Conservation (phyloP, 768 basidiomycete species). For the Lentinula sp. region DNA sequence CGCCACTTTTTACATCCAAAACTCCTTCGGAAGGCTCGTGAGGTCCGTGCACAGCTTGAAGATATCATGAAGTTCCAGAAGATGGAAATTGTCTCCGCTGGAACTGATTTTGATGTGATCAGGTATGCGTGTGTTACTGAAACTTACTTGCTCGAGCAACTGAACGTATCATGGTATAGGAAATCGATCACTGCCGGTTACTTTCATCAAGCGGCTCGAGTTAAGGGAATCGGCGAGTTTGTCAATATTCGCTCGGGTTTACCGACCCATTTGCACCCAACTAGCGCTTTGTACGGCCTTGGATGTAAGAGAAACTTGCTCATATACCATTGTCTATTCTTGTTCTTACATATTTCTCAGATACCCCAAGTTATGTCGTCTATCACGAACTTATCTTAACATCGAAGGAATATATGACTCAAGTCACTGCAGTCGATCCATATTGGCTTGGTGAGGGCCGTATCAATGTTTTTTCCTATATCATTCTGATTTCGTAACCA, state of each 20-base stretch:
- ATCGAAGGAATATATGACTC: slow-evolving; percentile 98
- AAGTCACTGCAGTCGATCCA: slow-evolving; percentile 96
- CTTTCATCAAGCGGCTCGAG: slow-evolving; percentile 97
- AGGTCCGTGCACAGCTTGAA: slow-evolving; percentile 92
- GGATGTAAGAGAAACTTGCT: slow-evolving; percentile 62
- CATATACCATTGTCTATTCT: slow-evolving; percentile 1
- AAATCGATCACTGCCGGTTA: slow-evolving; percentile 98
- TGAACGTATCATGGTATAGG: slow-evolving; percentile 29
- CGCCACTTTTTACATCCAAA: slow-evolving; percentile 97
- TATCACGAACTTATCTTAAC: slow-evolving; percentile 96
- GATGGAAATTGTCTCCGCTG: slow-evolving; percentile 86
- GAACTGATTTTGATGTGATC: slow-evolving; percentile 92
- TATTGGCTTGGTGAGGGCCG: slow-evolving; percentile 83
- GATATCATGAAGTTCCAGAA: slow-evolving; percentile 99
- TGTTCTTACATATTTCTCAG: slow-evolving; percentile 29
- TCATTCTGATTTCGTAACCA: slow-evolving; percentile 6
- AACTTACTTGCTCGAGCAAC: not conserved
- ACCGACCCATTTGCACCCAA: slow-evolving; percentile 94
- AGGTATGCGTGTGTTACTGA: slow-evolving; percentile 29
- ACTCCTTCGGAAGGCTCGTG: slow-evolving; percentile 87
- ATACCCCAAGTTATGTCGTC: slow-evolving; percentile 93
- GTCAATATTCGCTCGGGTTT: slow-evolving; percentile 94
- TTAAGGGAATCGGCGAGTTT: slow-evolving; percentile 99
- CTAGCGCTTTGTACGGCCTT: slow-evolving; percentile 92
- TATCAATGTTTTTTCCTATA: not conserved